Base-by-base conservation (phyloP, 2,329 filamentous ascomycete species). In the Geosmithia putterillii region DNA sequence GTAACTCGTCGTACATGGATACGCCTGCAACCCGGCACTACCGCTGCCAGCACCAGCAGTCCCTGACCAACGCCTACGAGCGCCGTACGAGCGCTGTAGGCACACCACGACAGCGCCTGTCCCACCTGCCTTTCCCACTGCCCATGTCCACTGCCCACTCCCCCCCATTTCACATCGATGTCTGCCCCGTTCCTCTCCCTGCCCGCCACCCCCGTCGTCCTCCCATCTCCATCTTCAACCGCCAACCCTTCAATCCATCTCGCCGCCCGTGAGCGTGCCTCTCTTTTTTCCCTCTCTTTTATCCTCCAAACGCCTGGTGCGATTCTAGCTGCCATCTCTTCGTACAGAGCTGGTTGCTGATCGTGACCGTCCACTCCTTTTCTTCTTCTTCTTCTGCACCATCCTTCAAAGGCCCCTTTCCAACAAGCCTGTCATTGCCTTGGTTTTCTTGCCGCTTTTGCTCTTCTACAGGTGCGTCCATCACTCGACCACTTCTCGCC, bases 331-430 rank as follows among this genome's bases (percentile, higher is more conserved):
- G 69, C 68, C 65, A 58, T 64, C 66, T 32, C 65, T 66, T 65
- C 66, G 52, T 55, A 42, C 46, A 52, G 60, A 62, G 67, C 67
- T 71, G 66, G 61, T 34, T 64, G 61, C 71, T 77, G 74, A 73
- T 71, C 62, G 74, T 63, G 70, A 58, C 73, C 72, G 73, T 76
- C 73, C 73, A 65, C 70, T 76, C 73, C 67, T 73, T 64, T 63
- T 50, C 51, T 50, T 57, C 20, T 35, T 12, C 36, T 42, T 48
- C 50, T 53, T 53, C 51, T 51, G 47, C 46, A 51, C 51, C 40
- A 47, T 45, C 45, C 44, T 50, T 46, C 35, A 7, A 4, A 14
- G 10, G 5, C 10, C 10, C 28, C 28, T 32, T 32, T 12, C n/a
- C n/a, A n/a, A n/a, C n/a, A n/a, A n/a, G n/a, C n/a, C n/a, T 32